Evolutionary conservation across 306 rosid genomes (phyloP).

Genomic region (Lotus japonicus): DNA sequence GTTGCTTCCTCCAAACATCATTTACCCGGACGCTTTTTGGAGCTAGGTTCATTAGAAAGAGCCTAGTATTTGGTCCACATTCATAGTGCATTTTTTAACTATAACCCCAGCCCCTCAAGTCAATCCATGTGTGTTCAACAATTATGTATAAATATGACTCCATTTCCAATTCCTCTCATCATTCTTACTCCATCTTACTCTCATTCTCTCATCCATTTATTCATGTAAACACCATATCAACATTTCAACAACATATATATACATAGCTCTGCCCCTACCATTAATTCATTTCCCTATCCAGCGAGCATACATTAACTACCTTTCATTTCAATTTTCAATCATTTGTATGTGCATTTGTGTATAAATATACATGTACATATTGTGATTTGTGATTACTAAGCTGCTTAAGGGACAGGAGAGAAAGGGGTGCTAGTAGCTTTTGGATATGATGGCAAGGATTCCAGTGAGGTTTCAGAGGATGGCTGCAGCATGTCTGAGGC

Average conservation of each 20-base stretch:
- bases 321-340: no score
- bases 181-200: background rate
- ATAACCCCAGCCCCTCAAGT: background rate
- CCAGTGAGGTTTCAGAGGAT: slow-evolving; percentile 54
- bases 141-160: slow-evolving; percentile 35
- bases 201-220: background rate
- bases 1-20: background rate
- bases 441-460: slow-evolving; percentile 21
- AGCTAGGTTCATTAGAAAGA: slow-evolving; percentile 13
- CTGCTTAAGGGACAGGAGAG: no score
- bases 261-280: no score
- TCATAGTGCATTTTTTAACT: background rate
- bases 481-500: slow-evolving; percentile 35
- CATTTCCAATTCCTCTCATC: background rate
- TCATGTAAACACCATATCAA: slow-evolving; percentile 34
- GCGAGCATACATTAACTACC: no score
- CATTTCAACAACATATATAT: slow-evolving; percentile 14
- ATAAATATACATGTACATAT: background rate
- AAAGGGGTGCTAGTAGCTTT: background rate
- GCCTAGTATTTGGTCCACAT: slow-evolving; percentile 30
- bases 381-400: background rate
- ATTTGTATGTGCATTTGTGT: no score
- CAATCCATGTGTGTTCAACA: no score
- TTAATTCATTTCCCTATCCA: no score
- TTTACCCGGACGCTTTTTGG: background rate